phyloP scores from a whole-genome alignment of 805 yeast genomes.

The Clavispora vitiphila region DNA sequence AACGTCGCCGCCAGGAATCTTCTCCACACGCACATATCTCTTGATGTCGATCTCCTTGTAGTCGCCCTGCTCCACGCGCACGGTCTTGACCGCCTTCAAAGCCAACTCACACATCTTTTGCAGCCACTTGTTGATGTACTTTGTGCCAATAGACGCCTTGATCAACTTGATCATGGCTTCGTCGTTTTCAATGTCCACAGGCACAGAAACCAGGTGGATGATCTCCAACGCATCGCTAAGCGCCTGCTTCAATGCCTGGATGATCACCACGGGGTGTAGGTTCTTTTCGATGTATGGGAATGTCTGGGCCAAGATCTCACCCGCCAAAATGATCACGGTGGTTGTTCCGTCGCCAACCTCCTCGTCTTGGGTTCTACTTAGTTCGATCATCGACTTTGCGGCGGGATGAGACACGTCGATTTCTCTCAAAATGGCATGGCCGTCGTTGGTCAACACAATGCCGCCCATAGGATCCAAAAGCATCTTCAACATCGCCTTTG shows the following conservation, averaged over 20 bases:
- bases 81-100: slow-evolving; percentile 81
- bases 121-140: slow-evolving; percentile 88
- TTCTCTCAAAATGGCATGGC: slow-evolving; percentile 96
- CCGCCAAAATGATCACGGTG: slow-evolving; percentile 93
- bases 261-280: slow-evolving; percentile 94
- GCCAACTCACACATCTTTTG: slow-evolving; percentile 87
- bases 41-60: slow-evolving; percentile 86
- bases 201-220: slow-evolving; percentile 74
- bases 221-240: slow-evolving; percentile 84
- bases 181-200: slow-evolving; percentile 81
- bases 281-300: slow-evolving; percentile 92
- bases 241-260: slow-evolving; percentile 90
- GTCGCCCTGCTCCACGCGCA: slow-evolving; percentile 54
- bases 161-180: slow-evolving; percentile 82
- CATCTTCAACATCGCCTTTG: slow-evolving; percentile 99
- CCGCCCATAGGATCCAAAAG: slow-evolving; percentile 96
- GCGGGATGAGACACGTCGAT: slow-evolving; percentile 98
- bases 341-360: slow-evolving; percentile 99
- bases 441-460: slow-evolving; percentile 94
- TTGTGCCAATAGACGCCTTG: slow-evolving; percentile 91
- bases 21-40: slow-evolving; percentile 89
- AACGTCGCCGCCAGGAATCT: slow-evolving; percentile 97
- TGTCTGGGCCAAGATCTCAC: slow-evolving; percentile 92
- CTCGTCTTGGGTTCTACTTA: slow-evolving; percentile 95
- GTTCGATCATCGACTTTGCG: slow-evolving; percentile 96